Conservation (phyloP, 2,329 filamentous ascomycete genomes). For the Rhytidhysteron rufulum region DNA sequence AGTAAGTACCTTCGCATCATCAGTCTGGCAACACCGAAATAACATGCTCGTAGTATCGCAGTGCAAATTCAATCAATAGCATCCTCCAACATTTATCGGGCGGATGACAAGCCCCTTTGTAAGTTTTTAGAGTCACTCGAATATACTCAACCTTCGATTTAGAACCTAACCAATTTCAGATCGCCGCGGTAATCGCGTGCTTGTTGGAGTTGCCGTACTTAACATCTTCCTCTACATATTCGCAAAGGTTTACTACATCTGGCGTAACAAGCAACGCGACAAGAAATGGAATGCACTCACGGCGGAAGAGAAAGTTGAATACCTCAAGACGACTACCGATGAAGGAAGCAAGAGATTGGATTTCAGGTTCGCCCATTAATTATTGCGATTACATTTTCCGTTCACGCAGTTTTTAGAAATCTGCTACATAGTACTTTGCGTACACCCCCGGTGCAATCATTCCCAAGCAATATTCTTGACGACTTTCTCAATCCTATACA, state of each 20-base stretch:
- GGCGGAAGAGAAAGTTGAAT: slow-evolving; percentile 28
- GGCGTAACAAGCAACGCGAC: slow-evolving; percentile 24
- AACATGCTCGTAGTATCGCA: too few species aligned
- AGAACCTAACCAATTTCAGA: too few species aligned
- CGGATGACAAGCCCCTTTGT: slow-evolving; percentile 50
- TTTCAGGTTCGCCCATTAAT: slow-evolving; percentile 28
- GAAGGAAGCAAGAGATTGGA: slow-evolving; percentile 34
- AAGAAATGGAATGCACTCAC: slow-evolving; percentile 37
- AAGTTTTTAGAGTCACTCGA: too few species aligned
- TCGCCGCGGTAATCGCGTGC: slow-evolving; percentile 16
- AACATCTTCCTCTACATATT: slow-evolving; percentile 26
- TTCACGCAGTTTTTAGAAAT: too few species aligned
- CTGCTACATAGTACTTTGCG: too few species aligned
- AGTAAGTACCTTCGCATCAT: too few species aligned
- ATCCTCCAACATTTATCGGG: slow-evolving; percentile 47
- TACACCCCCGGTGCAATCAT: too few species aligned
- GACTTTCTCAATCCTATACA: too few species aligned
- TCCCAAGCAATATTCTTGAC: too few species aligned
- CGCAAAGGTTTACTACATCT: slow-evolving; percentile 32
- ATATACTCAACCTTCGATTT: too few species aligned
- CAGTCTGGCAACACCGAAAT: too few species aligned
- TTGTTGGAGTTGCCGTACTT: slow-evolving; percentile 24
- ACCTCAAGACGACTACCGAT: slow-evolving; percentile 32
- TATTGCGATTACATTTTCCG: too few species aligned
- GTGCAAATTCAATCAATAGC: slow-evolving; percentile 31